A percentile compares a stretch with the other conserved stretches of the same genome.
Conservation (phyloP, 2,329 filamentous ascomycete genomes). For the Helminthosporium solani region DNA sequence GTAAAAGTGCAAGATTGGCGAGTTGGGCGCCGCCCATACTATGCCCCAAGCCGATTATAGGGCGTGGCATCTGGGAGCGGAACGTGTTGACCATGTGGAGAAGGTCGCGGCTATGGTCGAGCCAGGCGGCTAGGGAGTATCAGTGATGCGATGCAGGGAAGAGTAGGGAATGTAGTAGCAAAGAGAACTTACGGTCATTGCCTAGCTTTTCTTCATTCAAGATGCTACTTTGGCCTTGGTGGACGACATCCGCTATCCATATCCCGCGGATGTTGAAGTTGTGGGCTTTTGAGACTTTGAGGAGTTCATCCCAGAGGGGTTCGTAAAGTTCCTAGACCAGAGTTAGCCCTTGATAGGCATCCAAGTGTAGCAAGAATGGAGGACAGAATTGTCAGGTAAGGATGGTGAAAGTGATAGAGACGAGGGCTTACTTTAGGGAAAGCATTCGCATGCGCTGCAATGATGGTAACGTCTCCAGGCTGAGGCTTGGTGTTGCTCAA, state of each 20-base stretch:
- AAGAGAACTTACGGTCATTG: slow-evolving; percentile 69
- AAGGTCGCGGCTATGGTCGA: slow-evolving; percentile 81
- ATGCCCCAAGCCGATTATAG: slow-evolving; percentile 82
- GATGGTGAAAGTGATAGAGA: not conserved
- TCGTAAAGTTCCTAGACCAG: slow-evolving; percentile 77
- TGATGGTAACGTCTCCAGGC: slow-evolving; percentile 78
- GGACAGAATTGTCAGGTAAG: not conserved
- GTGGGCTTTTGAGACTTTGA: slow-evolving; percentile 56
- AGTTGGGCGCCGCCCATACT: slow-evolving; percentile 82
- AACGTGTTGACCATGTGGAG: slow-evolving; percentile 84
- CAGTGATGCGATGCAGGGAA: not conserved
- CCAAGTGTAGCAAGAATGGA: too few species aligned
- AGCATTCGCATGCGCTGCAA: slow-evolving; percentile 86
- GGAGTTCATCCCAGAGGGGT: slow-evolving; percentile 83
- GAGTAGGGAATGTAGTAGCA: not conserved
- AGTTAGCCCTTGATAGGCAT: slow-evolving; percentile 15
- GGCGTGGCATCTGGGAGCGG: slow-evolving; percentile 74
- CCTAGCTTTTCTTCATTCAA: slow-evolving; percentile 76
- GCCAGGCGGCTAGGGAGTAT: slow-evolving; percentile 68
- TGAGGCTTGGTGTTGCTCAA: slow-evolving; percentile 66
- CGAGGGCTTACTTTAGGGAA: slow-evolving; percentile 71
- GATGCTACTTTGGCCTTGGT: slow-evolving; percentile 76
- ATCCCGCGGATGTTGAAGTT: slow-evolving; percentile 75
- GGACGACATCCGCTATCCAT: slow-evolving; percentile 87
- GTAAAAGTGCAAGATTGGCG: slow-evolving; percentile 68